Evolutionary conservation across 2,329 filamentous ascomycete species (phyloP).

Genomic region (Trichophyton schoenleinii): DNA sequence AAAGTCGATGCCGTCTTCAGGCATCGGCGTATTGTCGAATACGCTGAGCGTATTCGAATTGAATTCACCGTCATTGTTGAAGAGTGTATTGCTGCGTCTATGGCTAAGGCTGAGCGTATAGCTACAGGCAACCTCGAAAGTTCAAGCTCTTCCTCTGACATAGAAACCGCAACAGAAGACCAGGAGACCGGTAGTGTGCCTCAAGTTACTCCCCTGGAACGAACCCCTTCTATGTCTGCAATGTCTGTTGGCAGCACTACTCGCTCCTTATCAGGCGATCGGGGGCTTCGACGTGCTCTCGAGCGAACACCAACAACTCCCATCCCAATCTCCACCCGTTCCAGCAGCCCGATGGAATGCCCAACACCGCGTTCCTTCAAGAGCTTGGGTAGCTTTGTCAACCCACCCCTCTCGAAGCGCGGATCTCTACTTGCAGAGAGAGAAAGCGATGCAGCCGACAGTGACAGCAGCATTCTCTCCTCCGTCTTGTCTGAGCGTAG

Average conservation of each 20-base stretch:
- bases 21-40: constrained; percentile 86
- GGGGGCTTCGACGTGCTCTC: constrained; percentile 15
- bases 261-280: constrained; percentile 15
- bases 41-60: constrained; percentile 85
- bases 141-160: constrained; percentile 37
- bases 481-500: constrained; percentile 60
- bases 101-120: constrained; percentile 79
- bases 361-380: constrained; percentile 79
- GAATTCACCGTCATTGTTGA: constrained; percentile 89
- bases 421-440: constrained; percentile 56
- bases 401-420: constrained; percentile 52
- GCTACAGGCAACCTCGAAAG: constrained; percentile 75
- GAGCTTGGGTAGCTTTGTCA: constrained; percentile 44
- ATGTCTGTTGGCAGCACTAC: constrained; percentile 12
- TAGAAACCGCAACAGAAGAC: neutral
- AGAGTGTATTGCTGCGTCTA: constrained; percentile 85
- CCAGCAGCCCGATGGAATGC: constrained; percentile 80
- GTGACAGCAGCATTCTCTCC: constrained; percentile 78
- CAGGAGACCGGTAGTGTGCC: constrained; percentile 14
- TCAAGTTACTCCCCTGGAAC: constrained; percentile 40
- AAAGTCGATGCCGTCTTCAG: constrained; percentile 91
- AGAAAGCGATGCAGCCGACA: constrained; percentile 77
- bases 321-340: constrained; percentile 62
- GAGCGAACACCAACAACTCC: constrained; percentile 44
- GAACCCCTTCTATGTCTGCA: constrained; percentile 20